phyloP scores from a whole-genome alignment of 345 rosid species.

The Citrus australasica region DNA sequence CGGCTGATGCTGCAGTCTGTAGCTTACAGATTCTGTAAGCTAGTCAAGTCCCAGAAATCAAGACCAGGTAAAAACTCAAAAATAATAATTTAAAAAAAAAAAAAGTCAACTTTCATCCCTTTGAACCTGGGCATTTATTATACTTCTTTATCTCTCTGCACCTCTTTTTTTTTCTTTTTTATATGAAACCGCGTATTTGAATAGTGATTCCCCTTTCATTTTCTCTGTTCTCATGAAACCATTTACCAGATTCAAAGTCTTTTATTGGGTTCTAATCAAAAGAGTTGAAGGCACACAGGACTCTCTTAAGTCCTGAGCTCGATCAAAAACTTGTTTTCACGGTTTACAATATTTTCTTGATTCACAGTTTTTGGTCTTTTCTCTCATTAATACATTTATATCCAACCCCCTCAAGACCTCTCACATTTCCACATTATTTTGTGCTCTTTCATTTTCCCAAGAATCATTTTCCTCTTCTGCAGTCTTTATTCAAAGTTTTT shows the following conservation, averaged over 20 bases:
- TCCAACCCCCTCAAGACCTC: background rate
- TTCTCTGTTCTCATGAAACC: background rate
- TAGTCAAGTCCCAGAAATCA: background rate
- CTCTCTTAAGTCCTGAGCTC: background rate
- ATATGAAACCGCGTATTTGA: constrained; percentile 31
- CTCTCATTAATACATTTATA: background rate
- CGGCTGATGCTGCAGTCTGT: too few relatives aligned
- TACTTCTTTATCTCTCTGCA: background rate
- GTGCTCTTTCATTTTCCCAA: background rate
- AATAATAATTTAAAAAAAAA: too few relatives aligned
- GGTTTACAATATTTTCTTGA: background rate
- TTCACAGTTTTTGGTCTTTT: background rate
- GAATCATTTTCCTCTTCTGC: background rate
- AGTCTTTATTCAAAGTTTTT: background rate
- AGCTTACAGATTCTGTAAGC: too few relatives aligned
- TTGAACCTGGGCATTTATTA: background rate
- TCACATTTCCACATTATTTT: background rate
- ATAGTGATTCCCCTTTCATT: constrained; percentile 3
- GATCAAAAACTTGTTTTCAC: background rate
- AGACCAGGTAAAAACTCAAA: constrained; percentile 9
- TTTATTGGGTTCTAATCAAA: constrained; percentile 13
- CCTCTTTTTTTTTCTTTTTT: background rate
- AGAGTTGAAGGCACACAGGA: background rate
- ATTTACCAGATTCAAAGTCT: constrained; percentile 31
- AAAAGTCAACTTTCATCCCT: background rate